These are phyloP conservation scores for Aspergillus asperescens DNA, from an alignment of 495 filamentous ascomycete genomes.

Conservation along the genomic window DNA sequence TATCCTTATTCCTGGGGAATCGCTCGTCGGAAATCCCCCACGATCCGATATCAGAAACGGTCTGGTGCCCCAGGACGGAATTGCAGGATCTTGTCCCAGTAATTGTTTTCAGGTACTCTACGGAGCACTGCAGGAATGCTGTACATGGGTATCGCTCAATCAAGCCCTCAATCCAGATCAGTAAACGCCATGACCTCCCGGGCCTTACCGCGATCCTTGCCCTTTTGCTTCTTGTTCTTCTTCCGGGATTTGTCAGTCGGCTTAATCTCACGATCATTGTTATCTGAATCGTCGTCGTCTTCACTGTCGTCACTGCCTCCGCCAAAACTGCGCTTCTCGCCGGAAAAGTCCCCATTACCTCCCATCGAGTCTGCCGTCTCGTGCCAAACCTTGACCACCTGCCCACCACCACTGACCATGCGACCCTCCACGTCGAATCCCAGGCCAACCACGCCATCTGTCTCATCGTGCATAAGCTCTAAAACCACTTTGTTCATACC, in stretches of 20 bases:
- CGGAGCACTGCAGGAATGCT: neutral
- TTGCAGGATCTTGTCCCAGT: neutral
- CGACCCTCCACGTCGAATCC: conserved; percentile 78
- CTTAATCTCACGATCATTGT: conserved; percentile 35
- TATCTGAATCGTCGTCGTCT: conserved; percentile 34
- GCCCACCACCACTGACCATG: conserved; percentile 81
- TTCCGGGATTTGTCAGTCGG: conserved; percentile 42
- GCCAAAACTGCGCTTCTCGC: conserved; percentile 32
- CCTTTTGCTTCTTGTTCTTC: conserved; percentile 56
- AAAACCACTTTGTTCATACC: conserved; percentile 54
- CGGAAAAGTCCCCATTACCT: conserved; percentile 34
- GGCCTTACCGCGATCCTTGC: conserved; percentile 46
- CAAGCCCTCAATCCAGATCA: conserved; percentile 52
- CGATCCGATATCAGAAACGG: neutral
- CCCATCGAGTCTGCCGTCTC: conserved; percentile 41
- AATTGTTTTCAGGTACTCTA: neutral
- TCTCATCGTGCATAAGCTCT: conserved; percentile 70
- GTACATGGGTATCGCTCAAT: conserved; percentile 10
- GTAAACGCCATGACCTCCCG: conserved; percentile 59
- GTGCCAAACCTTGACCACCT: conserved; percentile 80
- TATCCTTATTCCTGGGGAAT: neutral
- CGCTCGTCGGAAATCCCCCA: conserved; percentile 9
- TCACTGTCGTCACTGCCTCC: conserved; percentile 42
- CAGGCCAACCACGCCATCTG: conserved; percentile 72
- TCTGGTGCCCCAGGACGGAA: neutral